Base-by-base conservation (phyloP, 2,329 filamentous ascomycete genomes). In the Colletotrichum chlorophyti region DNA sequence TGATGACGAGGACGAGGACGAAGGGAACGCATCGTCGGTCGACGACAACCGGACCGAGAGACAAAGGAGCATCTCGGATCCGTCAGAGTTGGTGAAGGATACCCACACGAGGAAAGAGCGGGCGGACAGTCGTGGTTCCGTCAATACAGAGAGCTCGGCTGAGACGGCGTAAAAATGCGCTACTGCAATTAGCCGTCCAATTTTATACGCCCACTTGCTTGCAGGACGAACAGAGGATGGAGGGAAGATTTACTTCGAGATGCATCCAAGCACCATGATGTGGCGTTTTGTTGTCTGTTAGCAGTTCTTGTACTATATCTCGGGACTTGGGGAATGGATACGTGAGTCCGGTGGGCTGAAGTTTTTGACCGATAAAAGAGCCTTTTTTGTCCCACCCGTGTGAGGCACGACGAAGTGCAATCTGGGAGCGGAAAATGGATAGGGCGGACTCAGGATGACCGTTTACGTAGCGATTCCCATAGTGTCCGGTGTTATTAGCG, bases 1-100 rank as follows among this genome's bases (percentile, higher is more conserved):
- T 17, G 88, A 90, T 48, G 90, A 91, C 48, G 73, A 64, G 5
- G 62, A 65, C 15, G 89, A 90, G 49, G 88, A 91, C 29, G 70
- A 66, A 1, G 72, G 68, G 34, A 74, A 71, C 24, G 42, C 68
- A 62, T 41, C 68, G 60, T 21, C 70, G 12, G 79, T 76, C 1
- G 82, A 81, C 45, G 81, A 84, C 61, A 76, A 76, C 65, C 71
- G 80, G 61, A 85, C 83, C 4, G 84, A 85, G 69, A 75, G 83
- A 59, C 84, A 86, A 67, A 74, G 84, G 58, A 87, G 80, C 65
- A 73, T 83, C 38, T 79, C 76, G 41, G 77, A 77, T 65, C 46
- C 59, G 32, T 50, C 61, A 10, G 61, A 54, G 19, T 29, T 60
- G 15, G 37, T 50, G 26, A 54, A 26, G 42, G 42, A 62, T 23